phyloP scores from a whole-genome alignment of 2,329 filamentous ascomycete species.

The Nakataea oryzae region DNA sequence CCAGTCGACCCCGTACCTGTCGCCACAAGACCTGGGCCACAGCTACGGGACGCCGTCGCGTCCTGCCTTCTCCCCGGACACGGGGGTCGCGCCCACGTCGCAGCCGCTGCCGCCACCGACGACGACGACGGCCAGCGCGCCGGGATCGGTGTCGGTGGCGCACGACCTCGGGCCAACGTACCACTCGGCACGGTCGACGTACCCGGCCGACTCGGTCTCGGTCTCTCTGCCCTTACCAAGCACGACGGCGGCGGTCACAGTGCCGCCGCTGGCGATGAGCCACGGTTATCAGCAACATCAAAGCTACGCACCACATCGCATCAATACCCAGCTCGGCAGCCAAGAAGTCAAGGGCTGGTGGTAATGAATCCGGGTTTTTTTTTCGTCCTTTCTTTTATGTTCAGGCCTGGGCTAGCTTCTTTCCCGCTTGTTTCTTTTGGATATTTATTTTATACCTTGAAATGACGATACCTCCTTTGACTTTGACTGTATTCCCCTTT shows the following conservation, averaged over 20 bases:
- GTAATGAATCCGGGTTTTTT: not conserved
- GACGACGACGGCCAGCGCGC: not conserved
- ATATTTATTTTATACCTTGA: not conserved
- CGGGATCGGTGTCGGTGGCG: too few species aligned
- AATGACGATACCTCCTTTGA: not conserved
- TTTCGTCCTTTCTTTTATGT: not conserved
- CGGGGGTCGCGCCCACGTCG: not conserved
- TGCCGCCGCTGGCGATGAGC: not conserved
- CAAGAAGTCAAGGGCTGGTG: not conserved
- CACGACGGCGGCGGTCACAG: not conserved
- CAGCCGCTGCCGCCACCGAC: not conserved
- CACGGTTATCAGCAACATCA: not conserved
- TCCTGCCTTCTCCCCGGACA: not conserved
- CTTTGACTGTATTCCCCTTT: not conserved
- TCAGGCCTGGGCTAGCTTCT: not conserved
- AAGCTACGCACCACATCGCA: not conserved
- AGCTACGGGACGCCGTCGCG: not conserved
- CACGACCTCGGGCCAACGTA: not conserved
- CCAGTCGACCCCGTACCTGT: not conserved
- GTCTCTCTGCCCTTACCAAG: not conserved
- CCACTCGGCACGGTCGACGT: not conserved
- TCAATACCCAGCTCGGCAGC: not conserved
- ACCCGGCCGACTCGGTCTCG: not conserved
- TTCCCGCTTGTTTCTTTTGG: not conserved
- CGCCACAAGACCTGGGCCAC: not conserved